These are phyloP conservation scores for Metschnikowia orientalis DNA, from an alignment of 805 yeast species.

Conservation along the genomic window DNA sequence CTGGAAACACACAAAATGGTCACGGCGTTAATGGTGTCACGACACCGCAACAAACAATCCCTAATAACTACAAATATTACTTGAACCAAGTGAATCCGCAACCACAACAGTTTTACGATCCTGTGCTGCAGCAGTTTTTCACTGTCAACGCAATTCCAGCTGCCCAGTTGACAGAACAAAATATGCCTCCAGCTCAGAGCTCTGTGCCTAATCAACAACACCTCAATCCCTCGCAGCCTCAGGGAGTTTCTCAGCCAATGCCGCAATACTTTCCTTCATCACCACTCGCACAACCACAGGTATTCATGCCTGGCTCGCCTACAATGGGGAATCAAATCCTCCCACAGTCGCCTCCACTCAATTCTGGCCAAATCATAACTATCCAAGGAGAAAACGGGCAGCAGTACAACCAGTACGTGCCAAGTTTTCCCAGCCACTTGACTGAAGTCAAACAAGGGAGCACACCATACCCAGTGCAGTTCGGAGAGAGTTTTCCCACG, in stretches of 20 bases:
- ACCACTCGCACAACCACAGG: slow-evolving; percentile 22
- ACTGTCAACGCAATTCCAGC: slow-evolving; percentile 36
- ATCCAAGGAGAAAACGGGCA: slow-evolving; percentile 8
- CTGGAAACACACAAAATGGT: neutral
- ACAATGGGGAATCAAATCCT: slow-evolving; percentile 5
- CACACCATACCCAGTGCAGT: slow-evolving; percentile 14
- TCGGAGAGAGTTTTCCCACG: slow-evolving; percentile 10
- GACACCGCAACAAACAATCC: slow-evolving; percentile 16
- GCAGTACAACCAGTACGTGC: slow-evolving; percentile 9
- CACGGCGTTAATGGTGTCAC: slow-evolving; percentile 7
- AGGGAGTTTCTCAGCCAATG: slow-evolving; percentile 13
- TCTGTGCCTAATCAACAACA: slow-evolving; percentile 1
- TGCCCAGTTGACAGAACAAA: slow-evolving; percentile 25
- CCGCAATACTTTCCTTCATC: slow-evolving; percentile 38
- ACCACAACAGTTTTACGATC: slow-evolving; percentile 41
- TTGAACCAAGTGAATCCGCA: slow-evolving; percentile 23
- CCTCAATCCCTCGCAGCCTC: neutral
- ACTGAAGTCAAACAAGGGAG: slow-evolving; percentile 5
- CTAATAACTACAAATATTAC: slow-evolving; percentile 21
- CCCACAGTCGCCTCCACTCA: slow-evolving; percentile 8
- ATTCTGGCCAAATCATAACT: slow-evolving; percentile 9
- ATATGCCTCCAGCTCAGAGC: slow-evolving; percentile 1
- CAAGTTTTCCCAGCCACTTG: slow-evolving; percentile 12
- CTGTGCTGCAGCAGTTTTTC: slow-evolving; percentile 41
- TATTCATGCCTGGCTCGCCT: slow-evolving; percentile 11